Evolutionary conservation across 306 rosid species (phyloP), one percentile per base, ranked within the genome.

Genomic region (Ziziphus jujuba): DNA sequence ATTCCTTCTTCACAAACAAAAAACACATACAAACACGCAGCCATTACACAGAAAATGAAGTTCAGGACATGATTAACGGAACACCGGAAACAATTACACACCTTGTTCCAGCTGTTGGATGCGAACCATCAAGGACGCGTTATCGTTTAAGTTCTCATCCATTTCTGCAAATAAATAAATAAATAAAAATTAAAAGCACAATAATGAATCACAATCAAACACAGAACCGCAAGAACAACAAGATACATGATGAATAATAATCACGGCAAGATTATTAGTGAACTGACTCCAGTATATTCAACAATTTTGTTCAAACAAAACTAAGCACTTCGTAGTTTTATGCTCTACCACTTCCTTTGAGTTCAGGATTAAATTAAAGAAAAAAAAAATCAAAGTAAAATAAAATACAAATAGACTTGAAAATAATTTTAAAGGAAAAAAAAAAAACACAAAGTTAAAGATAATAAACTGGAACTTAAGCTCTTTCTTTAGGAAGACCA

Each of bases 81-180:
- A 73, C 28, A 33, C 9, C 23, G 60, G 23, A 59, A 56, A 72
- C 8, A 48, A 22, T 28, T 11, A 65, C 63, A 66, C 80, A 93
- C 98, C 98, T 14, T 73, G 84, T 79, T 93, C 96, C 81, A 93
- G 67, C 74, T 80, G 90, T 68, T 70, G 86, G 72, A 87, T 90
- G 53, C 88, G 93, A 66, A 87, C 70, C 71, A 77, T 33, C 81
- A 73, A 64, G 1, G 91, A 66, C 9, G 83, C 91, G 59, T 25
- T 74, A 9, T 67, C 77, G 64, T 53, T 54, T 35, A 57, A 64
- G 55, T 56, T 51, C 44, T 22, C 77, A 74, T 74, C 75, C 86
- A 81, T 61, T 24, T 24, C 72, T 67, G 57, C 54, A 65, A 38
- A 17, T n/a, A 45, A 28, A 28, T 1, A 28, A 28, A 28, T 1